Evolutionary conservation across 306 rosid genomes (phyloP), one percentile per base, ranked within the genome.

Genomic region (Bauhinia variegata): DNA sequence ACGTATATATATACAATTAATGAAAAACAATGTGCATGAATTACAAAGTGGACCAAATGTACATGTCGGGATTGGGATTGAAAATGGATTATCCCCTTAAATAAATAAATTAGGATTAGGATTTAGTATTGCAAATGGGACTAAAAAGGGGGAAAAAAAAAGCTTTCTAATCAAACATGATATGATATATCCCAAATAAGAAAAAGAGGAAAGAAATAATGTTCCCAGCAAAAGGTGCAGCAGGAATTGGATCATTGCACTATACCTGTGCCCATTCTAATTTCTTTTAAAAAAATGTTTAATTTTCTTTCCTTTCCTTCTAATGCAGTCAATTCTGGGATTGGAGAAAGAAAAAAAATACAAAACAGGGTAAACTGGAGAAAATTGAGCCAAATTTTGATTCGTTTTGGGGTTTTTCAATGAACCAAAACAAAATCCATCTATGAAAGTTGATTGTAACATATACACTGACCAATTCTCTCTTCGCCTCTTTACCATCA

Each of bases 381-480:
- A 2, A 67, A 55, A 72, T 43, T 48, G 50, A 72, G 43, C 65
- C 74, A 73, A 54, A 68, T 12, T n/a, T 74, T 66, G 67, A 48
- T 69, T 50, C 2, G 28, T 23, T 23, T 23, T 23, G 28, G 28
- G 34, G 28, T 46, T 58, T n/a, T 37, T 19, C n/a, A 61, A 71
- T 33, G 36, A 33, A 28, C 30, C 0, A 11, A 59, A 38, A 57
- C 49, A 23, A 39, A n/a, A n/a, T n/a, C n/a, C 57, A 60, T 66
- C 65, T 36, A 77, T 66, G 50, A 68, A 82, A 63, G 48, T 50
- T 79, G 69, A 76, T 83, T 75, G 51, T 69, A 60, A 77, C 55
- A 17, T 62, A 36, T 62, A 55, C 70, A 30, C 10, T 13, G 60
- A 43, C 39, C 13, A 63, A 58, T 75, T 70, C 59, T 19, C 37